Evolutionary conservation across 2,329 filamentous ascomycete species (phyloP), one percentile per base, ranked within the genome.

Genomic region (Exophiala sideris): DNA sequence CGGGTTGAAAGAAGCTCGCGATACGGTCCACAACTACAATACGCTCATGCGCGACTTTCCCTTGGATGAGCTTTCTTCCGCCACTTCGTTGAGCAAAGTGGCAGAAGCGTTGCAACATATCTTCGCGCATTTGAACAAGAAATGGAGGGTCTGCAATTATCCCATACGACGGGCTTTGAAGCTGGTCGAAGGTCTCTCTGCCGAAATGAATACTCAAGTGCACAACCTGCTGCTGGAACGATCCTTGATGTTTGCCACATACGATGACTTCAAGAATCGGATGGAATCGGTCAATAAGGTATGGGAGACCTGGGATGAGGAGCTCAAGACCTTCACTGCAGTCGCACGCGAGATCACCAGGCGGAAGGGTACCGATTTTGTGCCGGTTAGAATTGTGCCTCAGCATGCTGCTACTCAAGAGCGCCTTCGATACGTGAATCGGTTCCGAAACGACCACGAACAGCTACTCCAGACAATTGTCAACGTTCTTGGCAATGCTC

Each of bases 21-120:
- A 99, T 59, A 88, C 89, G 69, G 95, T 99, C 44, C 90, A 96
- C 71, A 96, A 96, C 72, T 99, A 97, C 78, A 99, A 99, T 69
- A 89, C 95, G 74, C 82, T 99, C 20, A 97, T 99, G 89, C 87
- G 94, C 59, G 95, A 99, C 70, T 97, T 99, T 61, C 94, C 94
- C 0, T 79, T 99, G 33, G 92, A 97, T 67, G 94, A 99, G 70
- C 76, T 99, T 24, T 81, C 96, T 14, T 96, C 94, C 12, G 91
- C 94, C 1, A 95, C 91, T 0, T 92, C 91, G 1, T 74, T 99
- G 41, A 78, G 85, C 65, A 96, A 96, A 72, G 85, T 95, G 2
- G 85, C 94, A 66, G 91, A 97, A 65, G 88, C 94, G 5, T 82
- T 99, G 59, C 82, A 86, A 41, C 83, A 91, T 65, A 96, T 99